Conservation (phyloP, 768 basidiomycete genomes). For the Boletus fagicola region DNA sequence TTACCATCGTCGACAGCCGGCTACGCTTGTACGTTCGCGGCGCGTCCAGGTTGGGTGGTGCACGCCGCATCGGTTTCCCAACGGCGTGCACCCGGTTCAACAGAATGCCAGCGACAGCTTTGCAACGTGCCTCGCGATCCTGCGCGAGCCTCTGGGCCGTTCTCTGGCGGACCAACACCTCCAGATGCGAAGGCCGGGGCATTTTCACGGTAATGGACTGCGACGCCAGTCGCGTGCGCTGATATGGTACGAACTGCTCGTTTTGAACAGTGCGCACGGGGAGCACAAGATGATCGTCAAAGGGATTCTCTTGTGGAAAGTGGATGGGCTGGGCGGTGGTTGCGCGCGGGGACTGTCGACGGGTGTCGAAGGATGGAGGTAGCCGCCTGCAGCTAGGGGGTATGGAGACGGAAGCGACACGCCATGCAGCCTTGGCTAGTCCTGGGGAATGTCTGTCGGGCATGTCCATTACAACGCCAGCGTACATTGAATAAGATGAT, state of each 20-base stretch:
- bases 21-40: constrained; percentile 51
- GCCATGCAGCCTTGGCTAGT: constrained; percentile 29
- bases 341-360: constrained; percentile 17
- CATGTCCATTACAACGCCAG: constrained; percentile 26
- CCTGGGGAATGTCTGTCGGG: constrained; percentile 23
- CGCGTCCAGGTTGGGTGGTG: constrained; percentile 26
- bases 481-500: constrained; percentile 20
- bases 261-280: constrained; percentile 2
- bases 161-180: constrained; percentile 30
- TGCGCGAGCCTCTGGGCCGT: constrained; percentile 33
- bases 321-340: constrained; percentile 14
- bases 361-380: constrained; percentile 10
- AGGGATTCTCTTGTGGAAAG: constrained; percentile 29
- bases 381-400: constrained; percentile 33
- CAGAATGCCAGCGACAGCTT: constrained; percentile 58
- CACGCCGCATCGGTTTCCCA: constrained; percentile 52
- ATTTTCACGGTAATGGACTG: constrained; percentile 27
- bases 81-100: constrained; percentile 51
- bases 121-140: constrained; percentile 43
- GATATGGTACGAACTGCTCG: constrained; percentile 16
- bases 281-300: constrained; percentile 26
- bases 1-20: constrained; percentile 50
- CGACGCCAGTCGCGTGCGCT: constrained; percentile 31
- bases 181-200: constrained; percentile 23
- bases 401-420: constrained; percentile 17